Conservation (phyloP, 2,329 filamentous ascomycete species). For the Aspergillus quadrilineatus region DNA sequence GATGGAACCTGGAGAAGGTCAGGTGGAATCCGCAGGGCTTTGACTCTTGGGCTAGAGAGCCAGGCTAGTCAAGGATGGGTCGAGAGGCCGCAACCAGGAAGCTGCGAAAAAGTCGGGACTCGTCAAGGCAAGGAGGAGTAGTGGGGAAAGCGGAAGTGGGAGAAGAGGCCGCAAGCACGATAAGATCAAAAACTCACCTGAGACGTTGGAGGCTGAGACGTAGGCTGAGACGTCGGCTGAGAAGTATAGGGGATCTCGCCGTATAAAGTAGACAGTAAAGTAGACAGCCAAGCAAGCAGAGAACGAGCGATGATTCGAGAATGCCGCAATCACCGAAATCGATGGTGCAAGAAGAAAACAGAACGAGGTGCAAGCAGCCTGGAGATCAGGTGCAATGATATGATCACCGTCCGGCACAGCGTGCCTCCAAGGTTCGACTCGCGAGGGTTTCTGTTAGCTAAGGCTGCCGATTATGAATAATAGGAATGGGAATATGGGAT, state of each 20-base stretch:
- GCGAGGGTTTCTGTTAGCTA: slow-evolving; percentile 18
- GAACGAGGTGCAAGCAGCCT: background rate
- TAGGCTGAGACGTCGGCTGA: no score
- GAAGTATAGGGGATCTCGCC: background rate
- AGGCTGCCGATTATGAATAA: slow-evolving; percentile 19
- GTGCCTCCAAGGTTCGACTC: slow-evolving; percentile 11
- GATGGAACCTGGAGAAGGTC: slow-evolving; percentile 18
- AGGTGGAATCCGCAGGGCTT: slow-evolving; percentile 16
- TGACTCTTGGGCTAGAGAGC: background rate
- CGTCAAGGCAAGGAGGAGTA: background rate
- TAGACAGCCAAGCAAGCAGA: background rate
- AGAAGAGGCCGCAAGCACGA: background rate
- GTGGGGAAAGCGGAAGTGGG: background rate
- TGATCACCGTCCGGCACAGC: slow-evolving; percentile 2
- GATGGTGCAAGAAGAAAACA: slow-evolving; percentile 23
- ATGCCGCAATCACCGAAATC: slow-evolving; percentile 24
- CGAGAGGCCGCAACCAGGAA: background rate
- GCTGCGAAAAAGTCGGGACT: background rate
- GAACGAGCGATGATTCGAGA: slow-evolving; percentile 14
- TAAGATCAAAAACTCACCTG: slow-evolving; percentile 11
- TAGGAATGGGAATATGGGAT: background rate
- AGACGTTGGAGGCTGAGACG: background rate
- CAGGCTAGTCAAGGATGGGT: no score
- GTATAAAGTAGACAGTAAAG: slow-evolving; percentile 4
- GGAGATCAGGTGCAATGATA: slow-evolving; percentile 5